Conservation (phyloP, 345 rosid species). For the Nasturtium officinale region DNA sequence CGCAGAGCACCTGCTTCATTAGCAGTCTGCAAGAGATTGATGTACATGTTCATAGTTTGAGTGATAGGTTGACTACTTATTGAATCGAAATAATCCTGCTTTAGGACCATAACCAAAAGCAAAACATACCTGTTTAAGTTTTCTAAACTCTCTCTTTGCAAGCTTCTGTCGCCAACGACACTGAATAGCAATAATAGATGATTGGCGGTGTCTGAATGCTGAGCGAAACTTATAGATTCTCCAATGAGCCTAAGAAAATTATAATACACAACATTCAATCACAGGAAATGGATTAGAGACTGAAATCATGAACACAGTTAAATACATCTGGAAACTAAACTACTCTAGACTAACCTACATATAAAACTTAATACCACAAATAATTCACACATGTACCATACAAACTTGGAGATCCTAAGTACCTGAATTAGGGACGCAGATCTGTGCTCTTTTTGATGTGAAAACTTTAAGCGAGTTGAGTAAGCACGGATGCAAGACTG, state of each 20-base stretch:
- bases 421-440: conserved; percentile 89
- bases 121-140: conserved; percentile 68
- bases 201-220: conserved; percentile 59
- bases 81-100: conserved; percentile 23
- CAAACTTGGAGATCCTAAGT: conserved; percentile 11
- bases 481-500: conserved; percentile 76
- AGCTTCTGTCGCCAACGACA: conserved; percentile 87
- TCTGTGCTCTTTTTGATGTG: conserved; percentile 59
- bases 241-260: conserved; percentile 68
- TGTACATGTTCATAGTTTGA: conserved; percentile 27
- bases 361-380: not conserved
- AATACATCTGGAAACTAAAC: conserved; percentile 20
- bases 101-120: conserved; percentile 1
- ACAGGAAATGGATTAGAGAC: conserved; percentile 24
- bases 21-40: conserved; percentile 64
- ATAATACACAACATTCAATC: conserved; percentile 28
- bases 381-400: not conserved
- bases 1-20: conserved; percentile 95
- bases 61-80: conserved; percentile 14
- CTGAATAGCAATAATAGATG: conserved; percentile 76
- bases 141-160: conserved; percentile 78
- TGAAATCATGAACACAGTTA: conserved; percentile 25
- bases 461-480: conserved; percentile 59
- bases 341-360: conserved; percentile 7
- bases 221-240: conserved; percentile 68